These are phyloP conservation scores for Boletales sp. DNA, from an alignment of 768 basidiomycete genomes.

Conservation along the genomic window DNA sequence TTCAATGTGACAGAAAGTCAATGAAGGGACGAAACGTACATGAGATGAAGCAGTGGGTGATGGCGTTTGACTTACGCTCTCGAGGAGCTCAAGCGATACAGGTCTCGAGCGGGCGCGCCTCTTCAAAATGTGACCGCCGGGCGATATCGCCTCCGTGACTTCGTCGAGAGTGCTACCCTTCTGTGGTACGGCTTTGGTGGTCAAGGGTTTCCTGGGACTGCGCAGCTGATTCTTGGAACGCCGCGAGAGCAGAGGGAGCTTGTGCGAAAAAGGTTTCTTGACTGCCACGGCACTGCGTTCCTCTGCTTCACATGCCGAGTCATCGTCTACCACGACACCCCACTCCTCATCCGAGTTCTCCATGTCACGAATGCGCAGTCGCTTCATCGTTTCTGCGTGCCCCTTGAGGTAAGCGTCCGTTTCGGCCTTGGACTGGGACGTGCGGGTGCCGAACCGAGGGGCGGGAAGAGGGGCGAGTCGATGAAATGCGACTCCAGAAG, in stretches of 20 bases:
- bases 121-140: constrained; percentile 73
- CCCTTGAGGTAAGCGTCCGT: constrained; percentile 38
- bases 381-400: constrained; percentile 64
- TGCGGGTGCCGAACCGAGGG: constrained; percentile 26
- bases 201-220: constrained; percentile 27
- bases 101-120: constrained; percentile 72
- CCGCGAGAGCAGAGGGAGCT: constrained; percentile 20
- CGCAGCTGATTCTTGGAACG: constrained; percentile 26
- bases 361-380: constrained; percentile 56
- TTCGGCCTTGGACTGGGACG: constrained; percentile 34
- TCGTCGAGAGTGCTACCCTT: constrained; percentile 50
- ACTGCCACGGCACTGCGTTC: constrained; percentile 33
- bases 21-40: constrained; percentile 6
- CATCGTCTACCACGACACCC: constrained; percentile 39
- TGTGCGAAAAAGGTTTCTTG: constrained; percentile 34
- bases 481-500: constrained; percentile 34
- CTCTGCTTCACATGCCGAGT: constrained; percentile 51
- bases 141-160: constrained; percentile 67
- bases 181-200: constrained; percentile 25
- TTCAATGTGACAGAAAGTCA: constrained; percentile 1
- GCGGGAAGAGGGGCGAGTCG: constrained; percentile 33
- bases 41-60: constrained; percentile 38
- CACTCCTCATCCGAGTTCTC: constrained; percentile 45
- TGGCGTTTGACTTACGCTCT: constrained; percentile 43
- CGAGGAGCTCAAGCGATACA: constrained; percentile 61